Evolutionary conservation across 108 stramenopile genomes (phyloP).

Genomic region (Fragilaria crotonensis): DNA sequence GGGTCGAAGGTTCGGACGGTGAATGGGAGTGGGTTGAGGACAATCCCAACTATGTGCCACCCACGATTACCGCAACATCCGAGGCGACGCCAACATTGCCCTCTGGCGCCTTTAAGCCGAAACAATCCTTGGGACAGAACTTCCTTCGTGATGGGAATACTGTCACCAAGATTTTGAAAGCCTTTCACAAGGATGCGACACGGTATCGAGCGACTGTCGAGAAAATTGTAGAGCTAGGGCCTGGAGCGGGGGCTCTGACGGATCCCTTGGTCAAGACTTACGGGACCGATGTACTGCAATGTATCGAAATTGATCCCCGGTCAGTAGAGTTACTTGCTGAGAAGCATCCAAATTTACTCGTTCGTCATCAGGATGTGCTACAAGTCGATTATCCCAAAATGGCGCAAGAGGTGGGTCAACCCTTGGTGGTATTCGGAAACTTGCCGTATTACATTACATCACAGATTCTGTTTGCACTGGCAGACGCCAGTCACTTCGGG

Average conservation of each 20-base stretch:
- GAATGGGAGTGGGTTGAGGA: slow-evolving; percentile 89
- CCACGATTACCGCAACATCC: slow-evolving; percentile 21
- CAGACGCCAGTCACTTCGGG: slow-evolving; percentile 85
- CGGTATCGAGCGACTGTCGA: slow-evolving; percentile 3
- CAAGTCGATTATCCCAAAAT: slow-evolving; percentile 82
- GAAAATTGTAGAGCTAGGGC: slow-evolving; percentile 83
- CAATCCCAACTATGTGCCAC: slow-evolving; percentile 33
- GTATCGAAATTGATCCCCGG: slow-evolving; percentile 92
- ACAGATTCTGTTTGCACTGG: slow-evolving; percentile 93
- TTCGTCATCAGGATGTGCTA: slow-evolving; percentile 79
- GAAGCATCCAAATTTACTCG: slow-evolving; percentile 50
- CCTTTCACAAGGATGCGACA: slow-evolving; percentile 80
- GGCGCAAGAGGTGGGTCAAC: slow-evolving; percentile 71
- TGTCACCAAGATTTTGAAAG: slow-evolving; percentile 83
- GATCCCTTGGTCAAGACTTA: slow-evolving; percentile 72
- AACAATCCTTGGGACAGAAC: slow-evolving; percentile 97
- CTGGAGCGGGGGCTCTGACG: slow-evolving; percentile 93
- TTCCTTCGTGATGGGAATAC: slow-evolving; percentile 92
- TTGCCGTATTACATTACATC: slow-evolving; percentile 96
- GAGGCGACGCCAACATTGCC: slow-evolving; percentile 72
- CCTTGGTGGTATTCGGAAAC: slow-evolving; percentile 89
- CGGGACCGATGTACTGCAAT: slow-evolving; percentile 62
- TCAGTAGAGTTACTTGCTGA: slow-evolving; percentile 73
- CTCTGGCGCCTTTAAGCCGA: slow-evolving; percentile 68
- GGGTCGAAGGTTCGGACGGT: slow-evolving; percentile 63